Evolutionary conservation across 306 rosid species (phyloP).

Genomic region (Vigna radiata): DNA sequence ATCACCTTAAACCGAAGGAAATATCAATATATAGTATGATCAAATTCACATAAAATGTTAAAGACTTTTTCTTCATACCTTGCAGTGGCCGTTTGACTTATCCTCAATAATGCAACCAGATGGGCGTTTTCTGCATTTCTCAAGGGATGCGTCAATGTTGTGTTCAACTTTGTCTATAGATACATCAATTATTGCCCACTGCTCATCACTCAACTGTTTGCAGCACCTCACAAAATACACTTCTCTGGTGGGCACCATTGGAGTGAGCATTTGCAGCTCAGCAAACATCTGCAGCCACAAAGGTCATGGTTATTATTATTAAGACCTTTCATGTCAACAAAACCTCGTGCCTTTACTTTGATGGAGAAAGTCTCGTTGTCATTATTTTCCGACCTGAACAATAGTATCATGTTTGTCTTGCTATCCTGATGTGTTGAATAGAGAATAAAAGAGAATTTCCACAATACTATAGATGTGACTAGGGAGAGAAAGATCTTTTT

Average conservation of each 20-base stretch:
- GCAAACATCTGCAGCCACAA: slow-evolving; percentile 79
- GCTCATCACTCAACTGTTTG: slow-evolving; percentile 80
- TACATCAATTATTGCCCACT: slow-evolving; percentile 89
- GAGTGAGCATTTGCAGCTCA: slow-evolving; percentile 95
- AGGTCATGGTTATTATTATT: slow-evolving; percentile 10
- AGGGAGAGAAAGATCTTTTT: slow-evolving; percentile 1
- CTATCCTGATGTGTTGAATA: neutral
- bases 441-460: neutral
- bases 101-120: slow-evolving; percentile 97
- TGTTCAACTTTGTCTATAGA: slow-evolving; percentile 93
- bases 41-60: neutral
- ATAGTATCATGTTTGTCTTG: slow-evolving; percentile 1
- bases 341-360: slow-evolving; percentile 1
- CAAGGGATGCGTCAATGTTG: slow-evolving; percentile 74
- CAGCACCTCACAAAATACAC: slow-evolving; percentile 83
- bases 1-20: slow-evolving; percentile 59
- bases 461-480: neutral
- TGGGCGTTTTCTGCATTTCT: slow-evolving; percentile 90
- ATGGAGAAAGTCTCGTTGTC: neutral
- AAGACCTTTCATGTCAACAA: slow-evolving; percentile 3
- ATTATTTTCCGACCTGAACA: slow-evolving; percentile 11
- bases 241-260: slow-evolving; percentile 90
- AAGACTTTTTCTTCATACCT: slow-evolving; percentile 52
- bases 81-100: slow-evolving; percentile 93
- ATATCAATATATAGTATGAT: neutral